phyloP scores from a whole-genome alignment of 1,284 basidiomycete species.

The Ustilago xerochloae region DNA sequence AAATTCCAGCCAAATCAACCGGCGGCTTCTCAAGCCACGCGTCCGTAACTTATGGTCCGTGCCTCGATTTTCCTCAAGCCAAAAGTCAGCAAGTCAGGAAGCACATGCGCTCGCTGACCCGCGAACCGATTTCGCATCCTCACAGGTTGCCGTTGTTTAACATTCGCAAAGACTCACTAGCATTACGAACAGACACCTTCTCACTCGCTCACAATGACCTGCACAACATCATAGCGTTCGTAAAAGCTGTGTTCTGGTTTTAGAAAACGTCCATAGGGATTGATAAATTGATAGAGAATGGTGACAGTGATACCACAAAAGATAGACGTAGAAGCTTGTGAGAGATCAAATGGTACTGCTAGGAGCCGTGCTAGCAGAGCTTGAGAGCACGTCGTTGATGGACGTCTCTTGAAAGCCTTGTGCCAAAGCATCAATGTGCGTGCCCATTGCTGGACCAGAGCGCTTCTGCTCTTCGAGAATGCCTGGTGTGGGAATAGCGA shows the following conservation, averaged over 20 bases:
- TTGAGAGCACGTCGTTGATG: conserved; percentile 42
- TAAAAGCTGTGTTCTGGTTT: no score
- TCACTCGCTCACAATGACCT: no score
- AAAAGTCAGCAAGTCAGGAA: no score
- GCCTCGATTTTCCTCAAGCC: no score
- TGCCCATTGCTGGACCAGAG: conserved; percentile 20
- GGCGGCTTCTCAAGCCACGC: no score
- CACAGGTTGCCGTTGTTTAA: no score
- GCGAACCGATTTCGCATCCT: no score
- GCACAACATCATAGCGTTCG: no score
- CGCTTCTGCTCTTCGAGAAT: conserved; percentile 40
- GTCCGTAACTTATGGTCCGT: no score
- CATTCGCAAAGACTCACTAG: no score
- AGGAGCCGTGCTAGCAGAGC: conserved; percentile 14
- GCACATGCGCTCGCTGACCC: no score
- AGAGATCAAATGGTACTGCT: conserved; percentile 12
- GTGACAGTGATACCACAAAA: conserved; percentile 15
- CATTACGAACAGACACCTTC: no score
- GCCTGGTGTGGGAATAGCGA: conserved; percentile 39
- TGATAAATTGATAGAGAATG: not conserved
- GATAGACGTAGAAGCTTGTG: not conserved
- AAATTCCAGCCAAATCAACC: not conserved
- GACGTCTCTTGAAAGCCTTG: conserved; percentile 31
- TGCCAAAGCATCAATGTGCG: conserved; percentile 37
- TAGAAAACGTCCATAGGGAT: not conserved